phyloP scores from a whole-genome alignment of 768 basidiomycete genomes.

The Leccinum disarticulatum region DNA sequence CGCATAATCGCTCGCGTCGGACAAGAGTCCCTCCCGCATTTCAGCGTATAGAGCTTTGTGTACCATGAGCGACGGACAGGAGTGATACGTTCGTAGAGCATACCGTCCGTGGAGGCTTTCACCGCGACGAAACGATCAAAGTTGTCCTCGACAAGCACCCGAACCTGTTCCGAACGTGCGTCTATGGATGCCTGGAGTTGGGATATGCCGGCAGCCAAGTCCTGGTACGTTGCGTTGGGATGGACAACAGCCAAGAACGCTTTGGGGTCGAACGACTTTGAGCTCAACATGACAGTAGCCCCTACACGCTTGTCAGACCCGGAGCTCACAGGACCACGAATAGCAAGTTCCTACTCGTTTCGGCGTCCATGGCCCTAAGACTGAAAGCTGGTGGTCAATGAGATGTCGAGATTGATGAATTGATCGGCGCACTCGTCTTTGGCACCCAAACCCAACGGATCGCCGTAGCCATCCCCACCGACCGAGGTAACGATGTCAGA shows the following conservation, averaged over 20 bases:
- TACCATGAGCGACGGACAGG: conserved; percentile 2
- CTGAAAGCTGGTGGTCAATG: conserved; percentile 34
- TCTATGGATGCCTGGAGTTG: conserved; percentile 81
- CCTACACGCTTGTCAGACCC: conserved; percentile 42
- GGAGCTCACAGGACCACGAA: conserved; percentile 1
- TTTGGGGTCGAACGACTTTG: conserved; percentile 96
- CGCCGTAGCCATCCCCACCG: conserved; percentile 61
- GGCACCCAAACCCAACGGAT: conserved; percentile 77
- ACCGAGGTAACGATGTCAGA: conserved; percentile 65
- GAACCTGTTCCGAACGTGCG: conserved; percentile 88
- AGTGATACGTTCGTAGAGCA: conserved; percentile 17
- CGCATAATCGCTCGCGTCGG: conserved; percentile 75
- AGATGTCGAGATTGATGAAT: conserved; percentile 1
- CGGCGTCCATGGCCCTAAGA: conserved; percentile 67
- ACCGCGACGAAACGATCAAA: conserved; percentile 98
- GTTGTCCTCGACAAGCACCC: conserved; percentile 94
- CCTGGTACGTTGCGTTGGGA: conserved; percentile 93
- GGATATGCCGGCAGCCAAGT: conserved; percentile 75
- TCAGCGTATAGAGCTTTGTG: conserved; percentile 83
- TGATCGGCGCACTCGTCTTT: conserved; percentile 50
- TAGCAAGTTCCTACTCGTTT: conserved; percentile 55
- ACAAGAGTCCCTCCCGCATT: conserved; percentile 88
- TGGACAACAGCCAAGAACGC: conserved; percentile 88
- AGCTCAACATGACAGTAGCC: conserved; percentile 79
- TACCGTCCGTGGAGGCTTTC: conserved; percentile 95